Base-by-base conservation (phyloP, 83 land plant genomes). In the Larix sibirica region DNA sequence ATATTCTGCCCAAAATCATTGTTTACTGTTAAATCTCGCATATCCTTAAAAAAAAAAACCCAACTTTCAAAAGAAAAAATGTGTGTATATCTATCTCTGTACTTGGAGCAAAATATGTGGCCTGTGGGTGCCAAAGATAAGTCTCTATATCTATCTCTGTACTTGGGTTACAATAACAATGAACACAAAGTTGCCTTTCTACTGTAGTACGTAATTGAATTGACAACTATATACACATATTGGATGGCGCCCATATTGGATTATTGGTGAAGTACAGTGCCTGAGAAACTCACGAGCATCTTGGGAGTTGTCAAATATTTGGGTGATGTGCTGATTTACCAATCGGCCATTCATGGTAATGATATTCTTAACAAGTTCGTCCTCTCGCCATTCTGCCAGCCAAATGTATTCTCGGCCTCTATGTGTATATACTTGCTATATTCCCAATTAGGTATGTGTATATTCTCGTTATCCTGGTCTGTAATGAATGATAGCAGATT, bases 221-320 rank as follows among this genome's bases (percentile, higher is more conserved):
- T 10, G 56, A 50, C 56, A 50, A 50, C 56, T 10, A 50, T 50
- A 8, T 7, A 47, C 1, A 50, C 56, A 50, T 33, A 33, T 33
- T 33, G 36, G 36, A 67, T 67, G 18, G 12, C 3, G 38, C 17
- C 24, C 38, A 20, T 5, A 18, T 40, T 20, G 2, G 17, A 16
- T 18, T 36, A 38, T 40, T 18, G 40, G 6, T 33, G 38, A n/a
- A 16, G 6, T 38, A 71, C 16, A n/a, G 21, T 21, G 13, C 14
- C 14, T 26, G 12, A 26, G 54, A 3, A 42, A 18, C 77, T 71
- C 77, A 71, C 77, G 10, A 71, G 40, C 42, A 38, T 71, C 77
- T 40, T 71, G 50, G 77, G 77, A 71, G 54, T 4, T 71, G 24
- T 71, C 77, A 71, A 71, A 71, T 54, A 71, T 36, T 71, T 71